Percentiles rank a stretch among this genome's conserved stretches.
phyloP scores from a whole-genome alignment of 441 rosid genomes.

The Arabidopsis lyrata region DNA sequence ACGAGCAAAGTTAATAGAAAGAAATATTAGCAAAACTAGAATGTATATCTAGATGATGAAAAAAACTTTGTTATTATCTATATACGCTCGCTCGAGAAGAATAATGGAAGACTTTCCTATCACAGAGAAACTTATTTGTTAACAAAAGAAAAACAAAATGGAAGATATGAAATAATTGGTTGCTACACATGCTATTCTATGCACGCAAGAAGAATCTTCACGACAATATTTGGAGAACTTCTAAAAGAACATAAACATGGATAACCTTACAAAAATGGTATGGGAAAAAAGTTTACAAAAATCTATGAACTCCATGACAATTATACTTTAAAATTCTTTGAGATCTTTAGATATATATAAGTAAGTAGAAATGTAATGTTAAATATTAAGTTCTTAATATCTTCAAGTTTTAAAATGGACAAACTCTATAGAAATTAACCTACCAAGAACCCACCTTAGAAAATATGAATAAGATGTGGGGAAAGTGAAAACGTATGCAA shows the following conservation, averaged over 20 bases:
- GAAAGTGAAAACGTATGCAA: conserved; percentile 21
- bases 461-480: background rate
- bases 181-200: background rate
- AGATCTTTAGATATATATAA: too few species aligned
- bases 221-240: background rate
- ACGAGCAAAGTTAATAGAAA: too few species aligned
- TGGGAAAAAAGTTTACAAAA: background rate
- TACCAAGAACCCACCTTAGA: background rate
- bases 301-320: background rate
- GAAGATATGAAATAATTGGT: background rate
- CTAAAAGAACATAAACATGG: background rate
- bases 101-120: background rate
- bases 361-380: too few species aligned
- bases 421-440: background rate
- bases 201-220: background rate
- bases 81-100: background rate
- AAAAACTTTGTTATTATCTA: background rate
- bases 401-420: too few species aligned
- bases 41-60: background rate
- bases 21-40: background rate
- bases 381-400: too few species aligned
- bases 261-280: background rate
- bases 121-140: background rate
- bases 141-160: background rate
- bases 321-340: background rate